Percentiles rank a stretch among this genome's conserved stretches.
Conservation (phyloP, 352 stramenopile species). For the Phytophthora cryptogea region DNA sequence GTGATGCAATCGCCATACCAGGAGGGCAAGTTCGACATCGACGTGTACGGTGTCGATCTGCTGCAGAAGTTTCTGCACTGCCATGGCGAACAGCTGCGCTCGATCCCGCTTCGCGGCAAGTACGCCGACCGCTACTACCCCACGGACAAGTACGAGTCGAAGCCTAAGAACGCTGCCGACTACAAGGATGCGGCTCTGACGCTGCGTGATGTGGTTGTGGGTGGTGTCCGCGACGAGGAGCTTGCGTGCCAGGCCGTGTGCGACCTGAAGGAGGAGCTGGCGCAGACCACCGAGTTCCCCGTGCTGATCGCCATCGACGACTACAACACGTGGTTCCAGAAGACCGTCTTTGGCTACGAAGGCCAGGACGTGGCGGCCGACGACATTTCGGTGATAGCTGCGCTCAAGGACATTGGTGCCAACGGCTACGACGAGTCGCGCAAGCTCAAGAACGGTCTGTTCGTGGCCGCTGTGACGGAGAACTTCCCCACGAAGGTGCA, state of each 20-base stretch:
- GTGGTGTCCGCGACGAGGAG: constrained; percentile 83
- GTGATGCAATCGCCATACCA: constrained; percentile 84
- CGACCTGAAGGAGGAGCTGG: constrained; percentile 79
- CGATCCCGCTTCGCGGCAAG: constrained; percentile 62
- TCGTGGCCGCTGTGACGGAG: constrained; percentile 81
- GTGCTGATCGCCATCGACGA: constrained; percentile 89
- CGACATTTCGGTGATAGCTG: constrained; percentile 85
- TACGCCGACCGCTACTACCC: constrained; percentile 86
- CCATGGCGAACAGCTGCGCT: constrained; percentile 71
- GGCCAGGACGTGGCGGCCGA: constrained; percentile 66
- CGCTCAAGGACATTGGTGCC: constrained; percentile 69
- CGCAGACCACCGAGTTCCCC: constrained; percentile 80
- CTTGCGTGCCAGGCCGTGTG: constrained; percentile 80
- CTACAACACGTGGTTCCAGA: constrained; percentile 89
- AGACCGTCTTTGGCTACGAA: constrained; percentile 89
- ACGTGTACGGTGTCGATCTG: constrained; percentile 79
- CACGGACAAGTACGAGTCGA: constrained; percentile 60
- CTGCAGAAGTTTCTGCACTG: constrained; percentile 81
- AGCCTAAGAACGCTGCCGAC: constrained; percentile 66
- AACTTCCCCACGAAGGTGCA: constrained; percentile 80
- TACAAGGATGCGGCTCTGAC: constrained; percentile 69
- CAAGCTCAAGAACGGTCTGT: constrained; percentile 80
- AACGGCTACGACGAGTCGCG: constrained; percentile 64
- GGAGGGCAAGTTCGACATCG: constrained; percentile 86
- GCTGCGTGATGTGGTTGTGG: constrained; percentile 77